These are phyloP conservation scores for Pichia sp. DNA, from an alignment of 1,139 yeast species.

Conservation along the genomic window DNA sequence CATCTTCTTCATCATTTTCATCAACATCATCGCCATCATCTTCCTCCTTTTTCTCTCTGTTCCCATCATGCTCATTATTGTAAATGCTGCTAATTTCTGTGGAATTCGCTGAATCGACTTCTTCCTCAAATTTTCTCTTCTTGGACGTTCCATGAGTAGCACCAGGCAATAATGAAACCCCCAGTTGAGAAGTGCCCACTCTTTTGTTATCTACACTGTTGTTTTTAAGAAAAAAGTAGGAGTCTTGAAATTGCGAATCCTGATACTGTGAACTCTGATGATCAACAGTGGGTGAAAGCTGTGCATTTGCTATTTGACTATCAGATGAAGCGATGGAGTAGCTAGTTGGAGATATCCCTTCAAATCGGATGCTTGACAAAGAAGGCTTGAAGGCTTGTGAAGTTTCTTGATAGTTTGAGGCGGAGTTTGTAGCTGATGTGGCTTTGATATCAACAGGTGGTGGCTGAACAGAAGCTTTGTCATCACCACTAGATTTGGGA, in stretches of 20 bases:
- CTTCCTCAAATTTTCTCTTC: background rate
- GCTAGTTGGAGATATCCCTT: slow-evolving; percentile 26
- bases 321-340: slow-evolving; percentile 20
- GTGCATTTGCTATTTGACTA: background rate
- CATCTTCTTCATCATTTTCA: slow-evolving; percentile 6
- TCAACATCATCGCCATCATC: background rate
- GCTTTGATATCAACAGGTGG: background rate
- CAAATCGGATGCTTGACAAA: slow-evolving; percentile 11
- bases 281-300: background rate
- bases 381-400: background rate
- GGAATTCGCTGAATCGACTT: background rate
- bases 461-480: background rate
- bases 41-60: background rate
- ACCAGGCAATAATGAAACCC: background rate
- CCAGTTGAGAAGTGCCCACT: background rate
- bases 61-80: background rate
- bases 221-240: background rate
- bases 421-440: background rate
- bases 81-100: background rate
- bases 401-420: background rate
- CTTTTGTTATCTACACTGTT: background rate
- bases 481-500: background rate
- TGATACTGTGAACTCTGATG: background rate
- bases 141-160: background rate
- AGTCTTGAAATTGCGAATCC: background rate